These are phyloP conservation scores for Coniella lustricola DNA, from an alignment of 2,329 filamentous ascomycete species.

Conservation along the genomic window DNA sequence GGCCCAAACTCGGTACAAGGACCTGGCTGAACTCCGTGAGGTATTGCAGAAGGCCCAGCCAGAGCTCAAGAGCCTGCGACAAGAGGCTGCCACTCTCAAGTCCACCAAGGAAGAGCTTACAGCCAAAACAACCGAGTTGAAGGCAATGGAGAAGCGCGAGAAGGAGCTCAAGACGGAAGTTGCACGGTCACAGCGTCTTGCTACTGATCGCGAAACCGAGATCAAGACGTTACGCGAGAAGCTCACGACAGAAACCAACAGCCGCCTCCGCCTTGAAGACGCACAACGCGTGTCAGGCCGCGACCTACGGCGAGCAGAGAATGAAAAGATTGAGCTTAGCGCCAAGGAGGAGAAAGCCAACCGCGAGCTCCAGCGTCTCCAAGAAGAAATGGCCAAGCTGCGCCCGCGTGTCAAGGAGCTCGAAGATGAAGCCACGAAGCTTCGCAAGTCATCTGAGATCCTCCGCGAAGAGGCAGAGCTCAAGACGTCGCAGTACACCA, in stretches of 20 bases:
- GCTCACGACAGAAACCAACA: constrained; percentile 65
- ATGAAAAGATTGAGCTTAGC: constrained; percentile 69
- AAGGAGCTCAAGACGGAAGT: constrained; percentile 75
- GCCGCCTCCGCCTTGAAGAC: constrained; percentile 70
- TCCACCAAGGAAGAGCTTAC: constrained; percentile 67
- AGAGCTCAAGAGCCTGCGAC: constrained; percentile 71
- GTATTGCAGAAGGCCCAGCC: constrained; percentile 79
- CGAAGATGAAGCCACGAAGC: constrained; percentile 64
- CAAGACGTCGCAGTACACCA: constrained; percentile 78
- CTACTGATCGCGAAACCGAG: constrained; percentile 69
- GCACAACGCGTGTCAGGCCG: constrained; percentile 65
- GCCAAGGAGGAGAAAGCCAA: constrained; percentile 65
- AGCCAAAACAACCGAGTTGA: constrained; percentile 52
- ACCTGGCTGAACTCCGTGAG: constrained; percentile 72
- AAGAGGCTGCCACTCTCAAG: constrained; percentile 70
- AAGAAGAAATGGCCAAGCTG: constrained; percentile 66
- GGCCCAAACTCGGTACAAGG: constrained; percentile 80
- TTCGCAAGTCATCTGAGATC: constrained; percentile 59
- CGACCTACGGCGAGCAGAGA: constrained; percentile 70
- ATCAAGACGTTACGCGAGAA: constrained; percentile 73
- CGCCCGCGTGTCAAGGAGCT: constrained; percentile 57
- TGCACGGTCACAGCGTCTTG: constrained; percentile 59
- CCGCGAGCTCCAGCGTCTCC: constrained; percentile 62
- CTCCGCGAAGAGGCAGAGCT: constrained; percentile 75
- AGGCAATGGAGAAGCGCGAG: constrained; percentile 72